A percentile compares a stretch with the other conserved stretches of the same genome.
phyloP scores from a whole-genome alignment of 345 rosid genomes.

The Corchorus capsularis region DNA sequence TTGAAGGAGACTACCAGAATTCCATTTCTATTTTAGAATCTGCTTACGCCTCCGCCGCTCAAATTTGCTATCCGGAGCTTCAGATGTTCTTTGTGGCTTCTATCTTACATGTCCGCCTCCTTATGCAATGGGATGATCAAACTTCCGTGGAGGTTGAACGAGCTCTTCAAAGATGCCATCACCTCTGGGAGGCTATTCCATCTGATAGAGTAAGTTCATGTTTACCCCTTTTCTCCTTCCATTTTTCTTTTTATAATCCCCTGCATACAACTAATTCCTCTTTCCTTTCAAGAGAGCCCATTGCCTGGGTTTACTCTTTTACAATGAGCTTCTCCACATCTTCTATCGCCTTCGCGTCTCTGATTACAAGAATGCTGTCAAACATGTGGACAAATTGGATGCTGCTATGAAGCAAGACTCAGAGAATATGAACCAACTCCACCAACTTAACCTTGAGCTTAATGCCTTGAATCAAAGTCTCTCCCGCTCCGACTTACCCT shows the following conservation, averaged over 20 bases:
- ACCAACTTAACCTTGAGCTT: constrained; percentile 62
- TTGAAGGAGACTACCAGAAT: constrained; percentile 74
- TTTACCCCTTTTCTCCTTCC: neutral
- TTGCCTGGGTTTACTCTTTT: constrained; percentile 82
- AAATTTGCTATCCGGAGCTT: constrained; percentile 68
- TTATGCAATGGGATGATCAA: constrained; percentile 84
- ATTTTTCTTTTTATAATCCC: neutral
- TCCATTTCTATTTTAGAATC: constrained; percentile 71
- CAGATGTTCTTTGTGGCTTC: constrained; percentile 96
- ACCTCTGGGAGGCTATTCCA: constrained; percentile 70
- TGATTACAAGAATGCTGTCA: constrained; percentile 87
- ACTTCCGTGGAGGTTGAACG: constrained; percentile 61
- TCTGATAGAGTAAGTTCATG: constrained; percentile 62
- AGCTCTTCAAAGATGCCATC: constrained; percentile 69
- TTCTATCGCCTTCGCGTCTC: constrained; percentile 82
- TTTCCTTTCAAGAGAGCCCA: constrained; percentile 51
- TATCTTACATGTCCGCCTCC: constrained; percentile 78
- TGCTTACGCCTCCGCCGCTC: constrained; percentile 63
- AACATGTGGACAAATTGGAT: constrained; percentile 88
- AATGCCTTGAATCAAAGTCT: constrained; percentile 69
- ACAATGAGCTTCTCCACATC: constrained; percentile 86
- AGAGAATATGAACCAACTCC: constrained; percentile 48
- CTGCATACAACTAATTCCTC: constrained; percentile 1
- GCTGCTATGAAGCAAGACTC: constrained; percentile 79
- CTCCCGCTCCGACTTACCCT: constrained; percentile 58